A percentile compares a stretch with the other conserved stretches of the same genome.
phyloP scores from a whole-genome alignment of 1,284 basidiomycete species.

The Irpex sp. region DNA sequence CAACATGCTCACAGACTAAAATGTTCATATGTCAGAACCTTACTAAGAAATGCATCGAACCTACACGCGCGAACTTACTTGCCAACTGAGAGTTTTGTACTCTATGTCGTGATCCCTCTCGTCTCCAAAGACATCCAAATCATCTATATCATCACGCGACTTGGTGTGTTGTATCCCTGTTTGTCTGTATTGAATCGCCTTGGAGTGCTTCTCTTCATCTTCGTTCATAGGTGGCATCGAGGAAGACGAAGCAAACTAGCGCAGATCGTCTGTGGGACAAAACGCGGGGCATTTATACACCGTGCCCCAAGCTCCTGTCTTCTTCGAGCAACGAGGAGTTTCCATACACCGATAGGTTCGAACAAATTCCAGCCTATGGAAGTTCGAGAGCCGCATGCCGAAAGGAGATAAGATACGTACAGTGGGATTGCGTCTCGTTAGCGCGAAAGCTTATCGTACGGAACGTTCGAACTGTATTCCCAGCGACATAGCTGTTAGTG shows the following conservation, averaged over 20 bases:
- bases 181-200: not conserved
- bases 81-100: constrained; percentile 43
- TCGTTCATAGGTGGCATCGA: not conserved
- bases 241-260: not conserved
- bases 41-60: not conserved
- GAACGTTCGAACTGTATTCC: too few relatives aligned
- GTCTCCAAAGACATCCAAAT: constrained; percentile 29
- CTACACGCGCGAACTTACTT: constrained; percentile 29
- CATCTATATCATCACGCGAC: not conserved
- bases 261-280: not conserved
- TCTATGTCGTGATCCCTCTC: constrained; percentile 30
- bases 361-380: too few relatives aligned
- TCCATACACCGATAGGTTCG: too few relatives aligned
- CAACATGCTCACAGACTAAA: constrained; percentile 44
- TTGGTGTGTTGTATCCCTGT: not conserved
- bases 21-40: not conserved
- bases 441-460: too few relatives aligned
- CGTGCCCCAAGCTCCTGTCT: not conserved
- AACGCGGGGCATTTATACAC: not conserved
- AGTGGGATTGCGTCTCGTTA: too few relatives aligned
- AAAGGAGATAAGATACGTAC: too few relatives aligned
- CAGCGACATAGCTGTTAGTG: too few relatives aligned
- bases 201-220: not conserved
- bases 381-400: too few relatives aligned
- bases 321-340: not conserved